phyloP scores from a whole-genome alignment of 1,284 basidiomycete genomes.

The Entoloma clypeatum region DNA sequence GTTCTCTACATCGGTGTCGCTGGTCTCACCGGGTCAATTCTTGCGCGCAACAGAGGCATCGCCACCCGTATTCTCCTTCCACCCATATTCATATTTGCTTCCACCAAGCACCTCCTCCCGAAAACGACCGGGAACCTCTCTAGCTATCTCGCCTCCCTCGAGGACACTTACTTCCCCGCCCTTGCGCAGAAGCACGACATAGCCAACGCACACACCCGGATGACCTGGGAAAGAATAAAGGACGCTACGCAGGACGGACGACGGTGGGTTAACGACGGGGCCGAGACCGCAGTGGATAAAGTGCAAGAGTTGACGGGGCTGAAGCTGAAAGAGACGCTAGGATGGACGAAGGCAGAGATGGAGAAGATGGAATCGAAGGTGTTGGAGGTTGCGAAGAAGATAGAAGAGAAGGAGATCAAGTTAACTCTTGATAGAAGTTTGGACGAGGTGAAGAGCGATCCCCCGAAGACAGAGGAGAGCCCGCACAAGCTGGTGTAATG shows the following conservation, averaged over 20 bases:
- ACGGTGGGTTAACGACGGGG: constrained; percentile 43
- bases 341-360: constrained; percentile 29
- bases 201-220: constrained; percentile 57
- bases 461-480: constrained; percentile 1
- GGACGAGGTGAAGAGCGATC: constrained; percentile 10
- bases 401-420: constrained; percentile 18
- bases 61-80: constrained; percentile 68
- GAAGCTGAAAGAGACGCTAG: constrained; percentile 62
- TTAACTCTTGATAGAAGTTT: constrained; percentile 13
- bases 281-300: constrained; percentile 48
- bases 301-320: constrained; percentile 71
- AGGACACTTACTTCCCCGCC: constrained; percentile 65
- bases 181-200: constrained; percentile 67
- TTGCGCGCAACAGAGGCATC: constrained; percentile 73
- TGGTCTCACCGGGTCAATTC: constrained; percentile 81
- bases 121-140: constrained; percentile 70
- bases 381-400: constrained; percentile 22
- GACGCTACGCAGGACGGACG: constrained; percentile 40
- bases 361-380: constrained; percentile 23
- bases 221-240: constrained; percentile 51
- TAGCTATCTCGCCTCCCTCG: constrained; percentile 63
- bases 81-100: constrained; percentile 60
- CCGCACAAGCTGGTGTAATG: not conserved
- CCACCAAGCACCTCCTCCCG: constrained; percentile 78
- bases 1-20: constrained; percentile 86